Percentiles rank a stretch among this genome's conserved stretches.
Evolutionary conservation across 228 moss, liverwort and hornwort genomes (phyloP).

Genomic region (Sphagnum fallax): DNA sequence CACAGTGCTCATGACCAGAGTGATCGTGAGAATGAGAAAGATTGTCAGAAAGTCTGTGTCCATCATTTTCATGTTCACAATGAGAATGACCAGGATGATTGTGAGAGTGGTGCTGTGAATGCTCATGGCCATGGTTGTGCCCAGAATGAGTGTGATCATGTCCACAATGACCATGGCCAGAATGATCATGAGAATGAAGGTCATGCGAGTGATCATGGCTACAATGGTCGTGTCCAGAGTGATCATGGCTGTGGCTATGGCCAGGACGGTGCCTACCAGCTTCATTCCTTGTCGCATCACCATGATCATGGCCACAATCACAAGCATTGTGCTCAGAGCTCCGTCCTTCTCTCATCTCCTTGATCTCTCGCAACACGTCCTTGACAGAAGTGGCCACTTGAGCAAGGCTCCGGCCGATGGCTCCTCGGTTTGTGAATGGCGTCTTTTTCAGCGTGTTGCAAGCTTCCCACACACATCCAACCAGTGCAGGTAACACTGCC

Average conservation of each 20-base stretch:
- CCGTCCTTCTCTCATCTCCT: constrained; percentile 42
- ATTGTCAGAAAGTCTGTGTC: constrained; percentile 23
- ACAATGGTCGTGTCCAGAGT: constrained; percentile 17
- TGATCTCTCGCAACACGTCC: constrained; percentile 56
- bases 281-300: constrained; percentile 11
- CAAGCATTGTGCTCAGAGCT: constrained; percentile 22
- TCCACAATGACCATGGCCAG: constrained; percentile 17
- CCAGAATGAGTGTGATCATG: constrained; percentile 9
- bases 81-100: constrained; percentile 9
- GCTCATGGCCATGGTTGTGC: not conserved
- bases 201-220: constrained; percentile 16
- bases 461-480: constrained; percentile 54
- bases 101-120: constrained; percentile 2
- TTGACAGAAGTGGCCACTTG: constrained; percentile 57
- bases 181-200: constrained; percentile 13
- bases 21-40: constrained; percentile 13
- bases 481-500: constrained; percentile 37
- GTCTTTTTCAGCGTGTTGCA: constrained; percentile 42
- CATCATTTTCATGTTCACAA: constrained; percentile 16
- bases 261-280: constrained; percentile 17
- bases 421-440: constrained; percentile 55
- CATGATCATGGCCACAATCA: constrained; percentile 33
- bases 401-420: constrained; percentile 53
- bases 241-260: constrained; percentile 20
- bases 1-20: constrained; percentile 23